phyloP scores from a whole-genome alignment of 2,329 filamentous ascomycete species.

The Scytalidium lignicola region DNA sequence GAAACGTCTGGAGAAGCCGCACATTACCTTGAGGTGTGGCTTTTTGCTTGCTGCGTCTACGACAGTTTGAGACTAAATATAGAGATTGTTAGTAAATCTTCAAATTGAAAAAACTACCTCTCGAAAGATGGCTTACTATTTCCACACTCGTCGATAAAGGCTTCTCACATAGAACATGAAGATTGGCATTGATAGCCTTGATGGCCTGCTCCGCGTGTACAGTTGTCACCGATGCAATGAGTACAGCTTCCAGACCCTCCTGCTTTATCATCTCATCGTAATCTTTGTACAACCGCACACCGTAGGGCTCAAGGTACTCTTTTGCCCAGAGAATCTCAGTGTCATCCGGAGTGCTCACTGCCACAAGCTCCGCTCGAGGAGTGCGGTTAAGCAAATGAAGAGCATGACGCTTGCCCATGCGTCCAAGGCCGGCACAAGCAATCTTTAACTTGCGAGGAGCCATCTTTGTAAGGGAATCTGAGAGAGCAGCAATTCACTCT shows the following conservation, averaged over 20 bases:
- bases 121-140: slow-evolving; percentile 39
- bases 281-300: slow-evolving; percentile 38
- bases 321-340: slow-evolving; percentile 40
- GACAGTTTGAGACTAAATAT: slow-evolving; percentile 50
- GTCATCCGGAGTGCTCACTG: slow-evolving; percentile 41
- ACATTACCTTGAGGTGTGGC: slow-evolving; percentile 60
- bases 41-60: slow-evolving; percentile 49
- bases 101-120: not conserved
- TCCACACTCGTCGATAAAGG: slow-evolving; percentile 54
- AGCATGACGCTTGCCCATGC: slow-evolving; percentile 49
- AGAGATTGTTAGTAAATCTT: slow-evolving; percentile 1
- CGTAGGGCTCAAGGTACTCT: slow-evolving; percentile 36
- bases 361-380: slow-evolving; percentile 43
- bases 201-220: slow-evolving; percentile 54
- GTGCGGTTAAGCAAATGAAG: slow-evolving; percentile 40
- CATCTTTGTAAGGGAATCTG: not conserved
- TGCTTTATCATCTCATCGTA: slow-evolving; percentile 42
- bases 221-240: slow-evolving; percentile 39
- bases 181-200: slow-evolving; percentile 46
- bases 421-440: slow-evolving; percentile 44
- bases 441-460: slow-evolving; percentile 32
- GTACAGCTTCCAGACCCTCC: slow-evolving; percentile 36
- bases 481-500: too few species aligned
- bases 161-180: slow-evolving; percentile 57
- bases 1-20: slow-evolving; percentile 62